Evolutionary conservation across 2,329 filamentous ascomycete genomes (phyloP).

Genomic region (Diaporthe velutina): DNA sequence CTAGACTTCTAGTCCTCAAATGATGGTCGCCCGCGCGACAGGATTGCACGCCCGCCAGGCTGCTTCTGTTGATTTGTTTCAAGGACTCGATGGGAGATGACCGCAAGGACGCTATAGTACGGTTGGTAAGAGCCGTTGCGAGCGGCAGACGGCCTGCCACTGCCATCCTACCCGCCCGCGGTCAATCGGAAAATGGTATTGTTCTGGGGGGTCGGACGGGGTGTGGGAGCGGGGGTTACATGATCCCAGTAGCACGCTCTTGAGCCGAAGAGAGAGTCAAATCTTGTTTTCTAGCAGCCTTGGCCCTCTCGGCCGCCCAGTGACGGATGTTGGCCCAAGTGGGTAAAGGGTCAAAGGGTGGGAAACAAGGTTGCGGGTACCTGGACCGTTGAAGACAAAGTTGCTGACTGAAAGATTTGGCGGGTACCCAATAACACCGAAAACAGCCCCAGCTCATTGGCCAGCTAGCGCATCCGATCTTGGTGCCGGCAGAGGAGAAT

Average conservation of each 20-base stretch:
- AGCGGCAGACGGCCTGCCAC: conserved; percentile 17
- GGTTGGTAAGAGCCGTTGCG: conserved; percentile 1
- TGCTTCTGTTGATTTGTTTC: conserved; percentile 7
- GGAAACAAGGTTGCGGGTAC: conserved; percentile 34
- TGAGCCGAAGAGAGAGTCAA: background rate
- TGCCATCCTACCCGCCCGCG: background rate
- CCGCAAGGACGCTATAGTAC: conserved; percentile 21
- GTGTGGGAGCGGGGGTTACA: background rate
- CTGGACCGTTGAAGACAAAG: conserved; percentile 22
- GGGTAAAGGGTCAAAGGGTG: conserved; percentile 28
- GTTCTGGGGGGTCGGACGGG: background rate
- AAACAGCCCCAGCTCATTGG: conserved; percentile 19
- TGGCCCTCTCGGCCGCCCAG: conserved; percentile 13
- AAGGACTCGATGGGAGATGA: conserved; percentile 17
- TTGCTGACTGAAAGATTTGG: conserved; percentile 12
- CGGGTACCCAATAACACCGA: conserved; percentile 25
- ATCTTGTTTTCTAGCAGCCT: conserved; percentile 31
- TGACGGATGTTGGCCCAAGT: conserved; percentile 22
- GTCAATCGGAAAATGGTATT: conserved; percentile 5
- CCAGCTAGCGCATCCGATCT: conserved; percentile 30
- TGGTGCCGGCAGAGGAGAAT: conserved; percentile 33
- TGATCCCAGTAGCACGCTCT: conserved; percentile 6
- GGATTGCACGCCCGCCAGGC: conserved; percentile 5
- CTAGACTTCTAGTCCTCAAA: background rate
- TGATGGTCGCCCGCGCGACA: background rate